phyloP scores from a whole-genome alignment of 2,329 filamentous ascomycete genomes.

The Celoporthe dispersa region DNA sequence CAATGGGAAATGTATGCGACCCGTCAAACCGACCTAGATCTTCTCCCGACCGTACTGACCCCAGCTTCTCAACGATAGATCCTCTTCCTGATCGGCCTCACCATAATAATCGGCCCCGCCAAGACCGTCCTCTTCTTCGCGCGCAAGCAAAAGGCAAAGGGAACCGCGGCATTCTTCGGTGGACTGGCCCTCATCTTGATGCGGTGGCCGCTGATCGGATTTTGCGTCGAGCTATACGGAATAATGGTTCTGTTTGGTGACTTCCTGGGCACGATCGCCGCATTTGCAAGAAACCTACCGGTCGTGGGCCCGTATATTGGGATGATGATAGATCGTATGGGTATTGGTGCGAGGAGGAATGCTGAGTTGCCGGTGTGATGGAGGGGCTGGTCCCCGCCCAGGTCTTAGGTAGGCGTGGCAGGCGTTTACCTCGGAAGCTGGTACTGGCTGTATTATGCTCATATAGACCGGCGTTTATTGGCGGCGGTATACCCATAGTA shows the following conservation, averaged over 20 bases:
- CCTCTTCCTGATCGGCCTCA: constrained; percentile 95
- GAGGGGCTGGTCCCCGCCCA: neutral
- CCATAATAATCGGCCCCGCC: constrained; percentile 89
- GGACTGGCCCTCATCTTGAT: constrained; percentile 86
- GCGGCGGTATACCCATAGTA: constrained; percentile 25
- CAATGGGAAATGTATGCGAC: constrained; percentile 86
- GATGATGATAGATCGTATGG: constrained; percentile 69
- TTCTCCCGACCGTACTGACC: constrained; percentile 20
- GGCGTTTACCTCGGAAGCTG: constrained; percentile 11
- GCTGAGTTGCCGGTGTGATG: constrained; percentile 75
- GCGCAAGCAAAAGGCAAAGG: constrained; percentile 87
- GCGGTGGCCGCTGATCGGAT: constrained; percentile 90
- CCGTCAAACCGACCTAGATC: neutral
- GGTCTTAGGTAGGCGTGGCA: neutral
- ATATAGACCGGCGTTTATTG: constrained; percentile 30
- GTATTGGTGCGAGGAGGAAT: constrained; percentile 69
- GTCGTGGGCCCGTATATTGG: constrained; percentile 87
- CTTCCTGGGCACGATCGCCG: constrained; percentile 89
- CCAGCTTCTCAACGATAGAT: constrained; percentile 62
- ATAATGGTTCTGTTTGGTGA: constrained; percentile 94
- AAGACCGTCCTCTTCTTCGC: constrained; percentile 96
- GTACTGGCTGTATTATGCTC: constrained; percentile 29
- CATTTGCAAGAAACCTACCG: constrained; percentile 83
- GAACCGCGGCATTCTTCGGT: constrained; percentile 83
- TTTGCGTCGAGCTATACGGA: constrained; percentile 88